Evolutionary conservation across 2,329 filamentous ascomycete genomes (phyloP).

Genomic region (Plectosphaerella cucumerina): DNA sequence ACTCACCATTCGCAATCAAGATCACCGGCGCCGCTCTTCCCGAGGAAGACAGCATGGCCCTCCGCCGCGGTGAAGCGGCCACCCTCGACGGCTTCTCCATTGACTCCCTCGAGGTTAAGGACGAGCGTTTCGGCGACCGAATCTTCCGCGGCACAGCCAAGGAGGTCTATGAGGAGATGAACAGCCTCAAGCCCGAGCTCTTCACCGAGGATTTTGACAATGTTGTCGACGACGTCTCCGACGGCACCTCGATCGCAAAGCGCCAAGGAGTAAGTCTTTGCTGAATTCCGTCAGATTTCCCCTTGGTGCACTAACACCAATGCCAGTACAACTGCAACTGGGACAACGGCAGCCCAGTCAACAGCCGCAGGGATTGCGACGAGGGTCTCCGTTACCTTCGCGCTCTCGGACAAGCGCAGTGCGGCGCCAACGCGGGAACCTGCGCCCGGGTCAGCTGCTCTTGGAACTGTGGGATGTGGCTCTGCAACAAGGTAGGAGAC

Average conservation of each 20-base stretch:
- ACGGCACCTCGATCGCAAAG: not conserved
- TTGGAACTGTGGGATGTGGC: constrained; percentile 4
- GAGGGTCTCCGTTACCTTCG: not conserved
- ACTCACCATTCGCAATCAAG: not conserved
- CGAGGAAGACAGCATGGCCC: not conserved
- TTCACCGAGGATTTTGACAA: not conserved
- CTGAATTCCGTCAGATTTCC: not conserved
- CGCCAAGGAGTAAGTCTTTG: not conserved
- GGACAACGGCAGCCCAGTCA: not conserved
- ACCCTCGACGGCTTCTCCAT: not conserved
- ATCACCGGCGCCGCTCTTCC: not conserved
- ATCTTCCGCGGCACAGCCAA: constrained; percentile 4
- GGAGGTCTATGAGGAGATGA: constrained; percentile 4
- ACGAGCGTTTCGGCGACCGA: not conserved
- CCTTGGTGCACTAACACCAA: not conserved
- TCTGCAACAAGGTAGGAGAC: constrained; percentile 6
- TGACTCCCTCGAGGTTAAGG: constrained; percentile 5
- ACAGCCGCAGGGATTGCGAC: constrained; percentile 1
- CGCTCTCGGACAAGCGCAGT: constrained; percentile 1
- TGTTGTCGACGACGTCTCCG: not conserved
- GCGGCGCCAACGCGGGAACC: constrained; percentile 1
- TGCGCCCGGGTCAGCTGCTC: constrained; percentile 7
- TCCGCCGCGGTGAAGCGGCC: constrained; percentile 2
- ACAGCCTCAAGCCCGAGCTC: constrained; percentile 2
- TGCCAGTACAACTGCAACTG: constrained; percentile 1